Conservation (phyloP, 495 filamentous ascomycete species). For the Penicillium simplicissimum region DNA sequence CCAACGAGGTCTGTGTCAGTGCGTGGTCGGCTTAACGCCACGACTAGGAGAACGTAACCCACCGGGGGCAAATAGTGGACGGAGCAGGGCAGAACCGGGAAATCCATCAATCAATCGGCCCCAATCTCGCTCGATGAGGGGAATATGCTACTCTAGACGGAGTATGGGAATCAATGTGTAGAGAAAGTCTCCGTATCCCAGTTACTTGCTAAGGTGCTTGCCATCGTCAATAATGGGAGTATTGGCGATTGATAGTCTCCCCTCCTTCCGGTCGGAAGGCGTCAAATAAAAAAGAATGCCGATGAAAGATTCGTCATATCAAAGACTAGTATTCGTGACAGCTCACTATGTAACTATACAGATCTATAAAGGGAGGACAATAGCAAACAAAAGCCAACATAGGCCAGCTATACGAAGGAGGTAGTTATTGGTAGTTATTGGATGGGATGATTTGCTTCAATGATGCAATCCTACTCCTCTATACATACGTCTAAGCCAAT, state of each 20-base stretch:
- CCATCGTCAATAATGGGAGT: not conserved
- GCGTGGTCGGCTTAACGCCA: constrained; percentile 8
- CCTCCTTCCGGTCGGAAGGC: not conserved
- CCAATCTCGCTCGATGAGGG: not conserved
- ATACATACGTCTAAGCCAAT: not conserved
- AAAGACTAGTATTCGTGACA: not conserved
- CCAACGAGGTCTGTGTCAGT: constrained; percentile 6
- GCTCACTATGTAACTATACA: not conserved
- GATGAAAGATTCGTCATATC: not conserved
- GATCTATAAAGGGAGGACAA: not conserved
- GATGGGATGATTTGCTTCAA: not conserved
- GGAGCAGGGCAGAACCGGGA: not conserved
- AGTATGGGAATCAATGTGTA: not conserved
- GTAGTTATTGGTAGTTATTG: not conserved
- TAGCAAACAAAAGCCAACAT: not conserved
- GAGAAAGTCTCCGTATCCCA: not conserved
- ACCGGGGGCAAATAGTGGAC: constrained; percentile 8
- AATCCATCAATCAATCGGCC: constrained; percentile 1
- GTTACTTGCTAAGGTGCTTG: not conserved
- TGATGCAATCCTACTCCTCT: not conserved
- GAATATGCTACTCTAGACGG: not conserved
- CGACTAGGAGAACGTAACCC: constrained; percentile 7
- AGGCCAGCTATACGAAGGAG: not conserved
- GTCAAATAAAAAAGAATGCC: not conserved
- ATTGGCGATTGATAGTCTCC: not conserved